Evolutionary conservation across 345 rosid genomes (phyloP).

Genomic region (Boechera retrofracta): DNA sequence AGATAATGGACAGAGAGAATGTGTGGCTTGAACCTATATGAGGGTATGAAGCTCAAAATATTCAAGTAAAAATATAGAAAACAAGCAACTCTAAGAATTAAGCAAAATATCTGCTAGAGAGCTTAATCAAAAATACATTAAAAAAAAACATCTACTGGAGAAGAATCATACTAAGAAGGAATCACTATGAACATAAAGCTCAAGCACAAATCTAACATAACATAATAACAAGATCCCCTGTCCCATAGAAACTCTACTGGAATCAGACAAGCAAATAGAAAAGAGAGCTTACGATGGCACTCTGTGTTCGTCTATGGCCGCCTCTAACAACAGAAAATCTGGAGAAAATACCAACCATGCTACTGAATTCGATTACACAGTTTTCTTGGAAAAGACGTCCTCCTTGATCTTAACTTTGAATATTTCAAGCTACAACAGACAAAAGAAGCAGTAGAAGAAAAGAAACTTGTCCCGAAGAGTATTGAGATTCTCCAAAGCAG

Average conservation of each 20-base stretch:
- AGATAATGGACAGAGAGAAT: not conserved
- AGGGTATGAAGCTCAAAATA: no score
- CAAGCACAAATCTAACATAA: conserved; percentile 15
- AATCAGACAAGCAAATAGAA: not conserved
- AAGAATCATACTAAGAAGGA: not conserved
- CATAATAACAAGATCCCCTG: conserved; percentile 4
- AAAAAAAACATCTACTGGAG: conserved; percentile 4
- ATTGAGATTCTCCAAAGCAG: conserved; percentile 40
- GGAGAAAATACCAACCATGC: conserved; percentile 92
- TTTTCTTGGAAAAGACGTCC: conserved; percentile 29
- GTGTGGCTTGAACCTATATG: not conserved
- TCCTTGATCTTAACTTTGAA: conserved; percentile 19
- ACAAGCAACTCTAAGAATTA: no score
- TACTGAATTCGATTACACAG: not conserved
- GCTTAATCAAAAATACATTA: not conserved
- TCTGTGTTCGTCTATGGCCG: conserved; percentile 76
- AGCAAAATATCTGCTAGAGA: no score
- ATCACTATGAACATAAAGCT: conserved; percentile 13
- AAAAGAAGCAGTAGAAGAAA: conserved; percentile 13
- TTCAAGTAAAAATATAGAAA: no score
- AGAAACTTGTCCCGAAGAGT: conserved; percentile 34
- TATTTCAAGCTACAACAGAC: not conserved
- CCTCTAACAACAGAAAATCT: conserved; percentile 71
- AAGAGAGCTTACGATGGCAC: conserved; percentile 66
- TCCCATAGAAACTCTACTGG: conserved; percentile 12